Conservation (phyloP, 164 flowering plant genomes). For the Chimonanthus praecox region DNA sequence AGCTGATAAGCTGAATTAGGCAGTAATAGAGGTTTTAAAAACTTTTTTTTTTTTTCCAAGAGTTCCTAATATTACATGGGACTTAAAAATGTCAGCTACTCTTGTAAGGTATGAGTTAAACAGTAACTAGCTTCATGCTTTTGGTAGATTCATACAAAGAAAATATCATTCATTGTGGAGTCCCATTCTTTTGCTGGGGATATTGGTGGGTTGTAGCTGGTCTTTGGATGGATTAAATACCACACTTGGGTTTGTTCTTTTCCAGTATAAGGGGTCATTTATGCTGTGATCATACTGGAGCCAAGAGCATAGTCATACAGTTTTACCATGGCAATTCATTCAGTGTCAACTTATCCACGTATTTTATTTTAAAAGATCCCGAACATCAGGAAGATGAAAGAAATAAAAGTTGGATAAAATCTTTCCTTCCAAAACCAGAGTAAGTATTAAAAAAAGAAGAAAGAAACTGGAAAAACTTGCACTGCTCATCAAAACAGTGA, state of each 20-base stretch:
- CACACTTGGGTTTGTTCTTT: neutral
- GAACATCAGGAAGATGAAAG: too few relatives aligned
- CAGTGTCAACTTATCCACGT: neutral
- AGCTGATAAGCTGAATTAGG: neutral
- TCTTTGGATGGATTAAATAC: too few relatives aligned
- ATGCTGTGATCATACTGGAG: neutral
- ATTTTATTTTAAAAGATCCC: too few relatives aligned
- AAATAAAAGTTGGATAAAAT: too few relatives aligned
- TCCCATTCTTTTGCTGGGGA: too few relatives aligned
- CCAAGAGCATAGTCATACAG: neutral
- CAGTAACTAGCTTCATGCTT: conserved; percentile 35
- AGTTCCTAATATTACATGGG: conserved; percentile 6
- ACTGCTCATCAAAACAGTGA: neutral
- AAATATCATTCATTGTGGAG: too few relatives aligned
- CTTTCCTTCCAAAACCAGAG: neutral
- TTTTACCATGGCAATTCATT: neutral
- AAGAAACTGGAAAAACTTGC: neutral
- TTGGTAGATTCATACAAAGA: conserved; percentile 11
- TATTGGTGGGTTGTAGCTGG: too few relatives aligned
- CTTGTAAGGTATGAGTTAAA: neutral
- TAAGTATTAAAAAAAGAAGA: neutral
- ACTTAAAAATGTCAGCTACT: conserved; percentile 9
- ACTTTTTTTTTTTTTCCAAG: neutral
- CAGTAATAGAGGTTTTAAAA: neutral
- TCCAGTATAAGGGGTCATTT: neutral